Base-by-base conservation (phyloP, 2,329 filamentous ascomycete genomes). In the Amesomyces nigricolor region DNA sequence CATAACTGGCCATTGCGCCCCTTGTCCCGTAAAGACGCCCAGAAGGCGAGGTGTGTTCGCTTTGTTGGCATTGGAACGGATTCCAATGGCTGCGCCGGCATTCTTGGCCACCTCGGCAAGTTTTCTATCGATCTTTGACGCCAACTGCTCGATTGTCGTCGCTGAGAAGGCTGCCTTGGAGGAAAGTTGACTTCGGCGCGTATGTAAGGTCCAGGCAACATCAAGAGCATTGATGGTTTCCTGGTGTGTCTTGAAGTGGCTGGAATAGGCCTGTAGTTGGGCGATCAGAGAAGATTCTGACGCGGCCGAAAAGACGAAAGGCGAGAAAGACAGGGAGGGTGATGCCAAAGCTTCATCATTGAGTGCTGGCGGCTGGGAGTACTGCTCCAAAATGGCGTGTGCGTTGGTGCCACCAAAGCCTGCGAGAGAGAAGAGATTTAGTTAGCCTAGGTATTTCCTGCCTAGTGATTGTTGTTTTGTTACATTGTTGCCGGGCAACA, bases 21-120 rank as follows among this genome's bases (percentile, higher is more conserved):
- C 69, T 53, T 70, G 68, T 4, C 68, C 68, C 3, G 66, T 68
- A 51, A 68, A 68, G 7, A 66, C 59, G 39, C 62, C 65, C 1
- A 61, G 56, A 8, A 64, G 40, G 1, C 39, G 26, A 1, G 52
- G 54, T n/a, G 19, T 39, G 13, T 17, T 14, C 22, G 14, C 9
- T 17, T 35, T 17, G 6, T 42, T 40, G 4, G 16, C 8, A 14
- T 9, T 3, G 13, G 8, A 16, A 26, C 10, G 22, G 7, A 16
- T n/a, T 10, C 10, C 13, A 3, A 39, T 13, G 16, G 37, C 17
- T 6, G 35, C 16, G 40, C 37, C 8, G 16, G 16, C 13, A 6
- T 17, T 26, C 4, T 26, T 26, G 22, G 22, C 6, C 22, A 26
- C 22, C 22, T 26, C 22, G 4, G 22, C 22, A 30, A 50, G 29